Conservation (phyloP, 2,329 filamentous ascomycete species). For the Calonectria honghensis region DNA sequence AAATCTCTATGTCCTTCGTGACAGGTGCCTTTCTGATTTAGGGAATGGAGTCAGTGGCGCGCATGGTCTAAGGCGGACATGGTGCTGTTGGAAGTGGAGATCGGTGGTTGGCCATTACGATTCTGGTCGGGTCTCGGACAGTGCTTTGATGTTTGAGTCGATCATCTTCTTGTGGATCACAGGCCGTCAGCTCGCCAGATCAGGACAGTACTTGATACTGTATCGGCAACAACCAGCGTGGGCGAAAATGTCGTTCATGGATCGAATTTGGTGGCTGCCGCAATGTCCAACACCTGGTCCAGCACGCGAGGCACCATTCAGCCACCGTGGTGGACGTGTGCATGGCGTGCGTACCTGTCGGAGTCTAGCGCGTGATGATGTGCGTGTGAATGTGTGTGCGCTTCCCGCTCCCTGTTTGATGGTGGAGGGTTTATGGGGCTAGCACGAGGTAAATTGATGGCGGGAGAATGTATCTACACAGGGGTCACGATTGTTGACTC, state of each 20-base stretch:
- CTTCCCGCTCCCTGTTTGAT: slow-evolving; percentile 56
- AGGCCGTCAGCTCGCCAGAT: neutral
- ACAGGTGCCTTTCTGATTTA: slow-evolving; percentile 13
- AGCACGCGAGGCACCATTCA: slow-evolving; percentile 20
- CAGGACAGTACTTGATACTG: slow-evolving; percentile 5
- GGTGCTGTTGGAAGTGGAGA: slow-evolving; percentile 30
- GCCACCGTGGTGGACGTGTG: slow-evolving; percentile 39
- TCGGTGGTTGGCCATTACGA: slow-evolving; percentile 17
- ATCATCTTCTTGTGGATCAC: slow-evolving; percentile 28
- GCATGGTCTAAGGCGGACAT: slow-evolving; percentile 18
- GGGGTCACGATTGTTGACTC: slow-evolving; percentile 24
- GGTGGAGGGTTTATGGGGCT: slow-evolving; percentile 35
- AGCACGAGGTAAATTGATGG: slow-evolving; percentile 21
- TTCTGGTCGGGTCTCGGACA: slow-evolving; percentile 23
- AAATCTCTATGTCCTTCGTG: slow-evolving; percentile 10
- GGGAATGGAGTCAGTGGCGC: slow-evolving; percentile 25
- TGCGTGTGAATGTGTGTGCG: slow-evolving; percentile 48
- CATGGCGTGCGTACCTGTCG: slow-evolving; percentile 30
- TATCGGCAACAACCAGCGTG: neutral
- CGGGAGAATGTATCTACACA: slow-evolving; percentile 4
- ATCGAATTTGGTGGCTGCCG: slow-evolving; percentile 27
- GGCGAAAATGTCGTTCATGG: slow-evolving; percentile 13
- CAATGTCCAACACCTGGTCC: slow-evolving; percentile 29
- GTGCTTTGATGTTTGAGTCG: slow-evolving; percentile 34
- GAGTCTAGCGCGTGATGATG: slow-evolving; percentile 33